These are phyloP conservation scores for Chlamydomonas sphaeroides DNA, from an alignment of 139 green algal species.

Conservation along the genomic window DNA sequence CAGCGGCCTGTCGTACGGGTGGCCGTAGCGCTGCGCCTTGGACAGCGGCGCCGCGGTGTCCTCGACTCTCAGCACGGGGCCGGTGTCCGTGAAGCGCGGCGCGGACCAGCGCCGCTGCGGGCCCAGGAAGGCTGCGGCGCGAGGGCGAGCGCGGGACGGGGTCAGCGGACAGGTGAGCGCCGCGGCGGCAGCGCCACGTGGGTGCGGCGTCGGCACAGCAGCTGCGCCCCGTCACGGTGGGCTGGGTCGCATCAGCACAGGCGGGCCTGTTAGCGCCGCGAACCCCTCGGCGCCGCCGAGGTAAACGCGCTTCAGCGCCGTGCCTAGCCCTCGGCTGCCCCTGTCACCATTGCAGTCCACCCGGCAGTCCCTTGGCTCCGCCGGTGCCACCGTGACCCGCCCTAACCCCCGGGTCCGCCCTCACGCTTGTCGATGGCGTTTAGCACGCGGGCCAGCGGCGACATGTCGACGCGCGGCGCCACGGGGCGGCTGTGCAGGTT, in stretches of 20 bases:
- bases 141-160: background rate
- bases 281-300: too few species aligned
- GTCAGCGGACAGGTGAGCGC: too few species aligned
- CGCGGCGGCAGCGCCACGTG: too few species aligned
- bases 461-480: slow-evolving; percentile 67
- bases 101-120: slow-evolving; percentile 28
- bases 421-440: slow-evolving; percentile 61
- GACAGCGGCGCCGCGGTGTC: slow-evolving; percentile 33
- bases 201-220: too few species aligned
- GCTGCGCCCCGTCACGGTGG: too few species aligned
- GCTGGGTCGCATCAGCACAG: too few species aligned
- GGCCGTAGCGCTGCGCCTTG: slow-evolving; percentile 69
- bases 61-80: slow-evolving; percentile 71
- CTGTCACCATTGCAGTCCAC: too few species aligned
- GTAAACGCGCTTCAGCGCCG: too few species aligned
- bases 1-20: slow-evolving; percentile 53
- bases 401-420: background rate
- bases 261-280: too few species aligned
- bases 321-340: too few species aligned
- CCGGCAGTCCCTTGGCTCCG: too few species aligned
- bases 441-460: slow-evolving; percentile 63
- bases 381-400: too few species aligned
- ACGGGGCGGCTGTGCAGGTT: slow-evolving; percentile 58
- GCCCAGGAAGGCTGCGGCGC: background rate
- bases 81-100: slow-evolving; percentile 56